phyloP scores from a whole-genome alignment of 2,329 filamentous ascomycete genomes.

The Hypoxylon sp. region DNA sequence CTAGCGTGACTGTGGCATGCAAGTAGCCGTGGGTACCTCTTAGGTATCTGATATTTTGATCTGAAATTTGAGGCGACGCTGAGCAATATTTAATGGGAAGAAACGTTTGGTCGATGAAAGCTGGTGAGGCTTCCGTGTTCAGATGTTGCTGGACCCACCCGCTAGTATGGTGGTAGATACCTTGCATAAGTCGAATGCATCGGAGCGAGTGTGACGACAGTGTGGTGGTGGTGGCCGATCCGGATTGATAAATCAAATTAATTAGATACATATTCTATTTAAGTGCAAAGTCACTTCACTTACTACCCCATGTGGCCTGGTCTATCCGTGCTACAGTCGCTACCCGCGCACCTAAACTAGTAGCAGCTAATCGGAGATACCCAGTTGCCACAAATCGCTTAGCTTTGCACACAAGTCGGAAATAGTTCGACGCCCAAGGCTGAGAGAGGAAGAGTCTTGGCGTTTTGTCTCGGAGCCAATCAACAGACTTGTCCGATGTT shows the following conservation, averaged over 20 bases:
- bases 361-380: not conserved
- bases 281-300: not conserved
- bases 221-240: not conserved
- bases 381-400: slow-evolving; percentile 12
- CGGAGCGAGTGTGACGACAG: slow-evolving; percentile 32
- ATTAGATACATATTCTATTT: slow-evolving; percentile 2
- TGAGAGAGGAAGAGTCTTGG: slow-evolving; percentile 37
- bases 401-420: slow-evolving; percentile 9
- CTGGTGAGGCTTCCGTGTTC: slow-evolving; percentile 36
- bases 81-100: not conserved
- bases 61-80: not conserved
- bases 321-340: not conserved
- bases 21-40: slow-evolving; percentile 5
- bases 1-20: not conserved
- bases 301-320: slow-evolving; percentile 4
- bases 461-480: slow-evolving; percentile 33
- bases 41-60: not conserved
- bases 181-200: slow-evolving; percentile 15
- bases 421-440: slow-evolving; percentile 28
- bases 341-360: not conserved
- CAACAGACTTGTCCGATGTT: slow-evolving; percentile 17
- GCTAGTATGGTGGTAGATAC: slow-evolving; percentile 6
- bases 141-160: slow-evolving; percentile 29
- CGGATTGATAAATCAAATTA: slow-evolving; percentile 33
- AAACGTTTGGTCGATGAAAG: slow-evolving; percentile 3